A percentile compares a stretch with the other conserved stretches of the same genome.
Evolutionary conservation across 768 basidiomycete species (phyloP).

Genomic region (Termitomyces sp.): DNA sequence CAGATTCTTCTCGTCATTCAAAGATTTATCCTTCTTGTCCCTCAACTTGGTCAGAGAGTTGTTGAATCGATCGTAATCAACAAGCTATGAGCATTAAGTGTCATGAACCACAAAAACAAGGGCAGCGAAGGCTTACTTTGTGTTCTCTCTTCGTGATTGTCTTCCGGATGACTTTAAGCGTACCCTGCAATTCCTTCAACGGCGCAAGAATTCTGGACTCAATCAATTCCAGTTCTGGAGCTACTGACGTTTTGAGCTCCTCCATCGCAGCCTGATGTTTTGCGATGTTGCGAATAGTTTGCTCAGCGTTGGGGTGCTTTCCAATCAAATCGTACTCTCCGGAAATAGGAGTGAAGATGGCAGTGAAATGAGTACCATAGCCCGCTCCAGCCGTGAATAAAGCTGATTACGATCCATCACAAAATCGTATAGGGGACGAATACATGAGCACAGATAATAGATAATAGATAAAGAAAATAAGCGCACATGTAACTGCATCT

Average conservation of each 20-base stretch:
- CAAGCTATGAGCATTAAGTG: slow-evolving; percentile 39
- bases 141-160: slow-evolving; percentile 95
- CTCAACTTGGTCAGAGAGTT: slow-evolving; percentile 92
- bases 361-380: slow-evolving; percentile 58
- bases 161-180: slow-evolving; percentile 89
- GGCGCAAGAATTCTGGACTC: slow-evolving; percentile 81
- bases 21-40: slow-evolving; percentile 97
- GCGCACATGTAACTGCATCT: slow-evolving; percentile 71
- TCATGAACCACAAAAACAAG: background rate
- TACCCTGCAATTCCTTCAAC: slow-evolving; percentile 79
- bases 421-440: background rate
- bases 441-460: background rate
- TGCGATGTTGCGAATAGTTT: slow-evolving; percentile 75
- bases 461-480: slow-evolving; percentile 7
- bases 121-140: slow-evolving; percentile 53
- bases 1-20: slow-evolving; percentile 93
- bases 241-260: slow-evolving; percentile 71
- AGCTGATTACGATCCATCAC: slow-evolving; percentile 27
- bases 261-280: slow-evolving; percentile 71
- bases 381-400: slow-evolving; percentile 63
- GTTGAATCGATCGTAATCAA: slow-evolving; percentile 95
- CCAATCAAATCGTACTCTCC: slow-evolving; percentile 76
- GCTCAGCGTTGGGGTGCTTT: slow-evolving; percentile 72
- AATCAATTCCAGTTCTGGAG: slow-evolving; percentile 93
- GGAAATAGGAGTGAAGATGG: slow-evolving; percentile 57